Evolutionary conservation across 495 filamentous ascomycete genomes (phyloP).

Genomic region (Podospora bellae-mahoneyi): DNA sequence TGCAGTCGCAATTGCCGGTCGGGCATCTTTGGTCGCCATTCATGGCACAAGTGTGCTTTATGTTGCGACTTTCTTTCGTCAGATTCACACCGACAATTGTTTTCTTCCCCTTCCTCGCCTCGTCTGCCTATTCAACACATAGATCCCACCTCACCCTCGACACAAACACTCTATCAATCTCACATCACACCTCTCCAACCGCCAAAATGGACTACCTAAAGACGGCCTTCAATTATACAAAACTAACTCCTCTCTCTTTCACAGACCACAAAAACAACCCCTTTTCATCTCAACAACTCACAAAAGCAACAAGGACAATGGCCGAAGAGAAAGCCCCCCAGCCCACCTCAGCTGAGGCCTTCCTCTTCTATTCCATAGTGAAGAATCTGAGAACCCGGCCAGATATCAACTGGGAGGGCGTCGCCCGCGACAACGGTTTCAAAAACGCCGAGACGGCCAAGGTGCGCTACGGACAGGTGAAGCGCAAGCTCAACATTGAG

Average conservation of each 20-base stretch:
- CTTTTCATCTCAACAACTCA: too few species aligned
- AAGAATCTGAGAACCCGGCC: slow-evolving; percentile 14
- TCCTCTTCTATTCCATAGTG: slow-evolving; percentile 3
- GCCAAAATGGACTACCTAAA: neutral
- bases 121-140: too few species aligned
- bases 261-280: neutral
- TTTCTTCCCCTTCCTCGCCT: too few species aligned
- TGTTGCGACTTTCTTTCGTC: neutral
- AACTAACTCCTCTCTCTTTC: neutral
- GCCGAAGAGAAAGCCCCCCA: neutral
- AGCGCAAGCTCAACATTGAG: slow-evolving; percentile 29
- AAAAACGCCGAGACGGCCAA: slow-evolving; percentile 28
- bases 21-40: too few species aligned
- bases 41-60: neutral
- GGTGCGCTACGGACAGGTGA: slow-evolving; percentile 33
- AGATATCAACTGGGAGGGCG: slow-evolving; percentile 24
- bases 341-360: neutral
- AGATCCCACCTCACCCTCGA: too few species aligned
- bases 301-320: neutral
- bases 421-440: slow-evolving; percentile 13
- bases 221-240: neutral
- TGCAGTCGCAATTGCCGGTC: neutral
- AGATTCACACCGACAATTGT: neutral
- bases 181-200: neutral
- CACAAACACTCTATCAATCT: too few species aligned